Percentiles rank a stretch among this genome's conserved stretches.
phyloP scores from a whole-genome alignment of 192 early-diverging fungal genomes.

The Powellomyces hirtus region DNA sequence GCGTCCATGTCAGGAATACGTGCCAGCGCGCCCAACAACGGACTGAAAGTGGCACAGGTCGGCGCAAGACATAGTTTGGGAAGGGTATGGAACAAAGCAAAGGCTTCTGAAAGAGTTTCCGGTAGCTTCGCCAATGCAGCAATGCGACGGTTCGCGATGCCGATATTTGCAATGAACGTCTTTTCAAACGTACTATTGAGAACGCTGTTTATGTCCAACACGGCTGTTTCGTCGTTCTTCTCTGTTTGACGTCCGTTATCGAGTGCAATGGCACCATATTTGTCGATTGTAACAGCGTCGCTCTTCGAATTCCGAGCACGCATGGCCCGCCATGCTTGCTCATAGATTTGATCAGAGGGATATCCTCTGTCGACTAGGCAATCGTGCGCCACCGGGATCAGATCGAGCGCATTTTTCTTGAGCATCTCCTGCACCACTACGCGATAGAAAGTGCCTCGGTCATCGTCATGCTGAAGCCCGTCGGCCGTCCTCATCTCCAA shows the following conservation, averaged over 20 bases:
- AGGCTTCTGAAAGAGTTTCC: constrained; percentile 10
- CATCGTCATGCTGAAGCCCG: background rate
- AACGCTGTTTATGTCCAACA: background rate
- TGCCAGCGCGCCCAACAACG: constrained; percentile 13
- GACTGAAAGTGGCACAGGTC: constrained; percentile 1
- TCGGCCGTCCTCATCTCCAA: background rate
- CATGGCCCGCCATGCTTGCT: constrained; percentile 1
- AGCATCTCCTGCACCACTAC: constrained; percentile 9
- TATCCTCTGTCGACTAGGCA: background rate
- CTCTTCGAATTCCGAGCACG: background rate
- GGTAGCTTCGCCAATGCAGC: constrained; percentile 3
- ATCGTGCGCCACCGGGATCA: background rate
- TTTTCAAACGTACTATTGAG: background rate
- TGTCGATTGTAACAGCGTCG: background rate
- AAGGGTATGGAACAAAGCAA: background rate
- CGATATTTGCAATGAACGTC: background rate
- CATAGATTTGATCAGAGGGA: background rate
- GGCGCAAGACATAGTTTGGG: background rate
- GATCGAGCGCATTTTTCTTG: background rate
- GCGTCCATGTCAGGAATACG: constrained; percentile 8
- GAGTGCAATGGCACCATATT: background rate
- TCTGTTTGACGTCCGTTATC: background rate
- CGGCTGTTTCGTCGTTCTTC: background rate
- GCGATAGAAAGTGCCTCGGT: constrained; percentile 13
- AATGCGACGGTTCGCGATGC: constrained; percentile 8